These are phyloP conservation scores for Gossypium laxum DNA, from an alignment of 441 rosid species.

Conservation along the genomic window DNA sequence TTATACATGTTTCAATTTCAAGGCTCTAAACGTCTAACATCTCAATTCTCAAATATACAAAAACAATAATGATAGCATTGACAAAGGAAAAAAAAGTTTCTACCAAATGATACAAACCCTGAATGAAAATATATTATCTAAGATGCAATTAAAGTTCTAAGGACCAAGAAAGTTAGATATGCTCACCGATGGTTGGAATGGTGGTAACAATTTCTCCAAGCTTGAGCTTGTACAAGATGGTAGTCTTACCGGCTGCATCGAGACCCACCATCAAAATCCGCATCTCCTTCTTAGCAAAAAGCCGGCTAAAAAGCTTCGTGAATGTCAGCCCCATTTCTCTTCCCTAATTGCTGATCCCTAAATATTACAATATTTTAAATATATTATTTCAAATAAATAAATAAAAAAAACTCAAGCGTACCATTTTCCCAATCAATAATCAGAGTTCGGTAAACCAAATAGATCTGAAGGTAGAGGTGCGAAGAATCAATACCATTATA, in stretches of 20 bases:
- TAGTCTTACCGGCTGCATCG: slow-evolving; percentile 92
- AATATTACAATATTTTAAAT: not conserved
- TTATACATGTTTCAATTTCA: not conserved
- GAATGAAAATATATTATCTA: not conserved
- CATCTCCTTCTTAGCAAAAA: slow-evolving; percentile 83
- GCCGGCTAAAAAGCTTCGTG: slow-evolving; percentile 68
- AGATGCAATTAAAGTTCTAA: not conserved
- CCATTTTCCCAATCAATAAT: not conserved
- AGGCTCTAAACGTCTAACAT: not conserved
- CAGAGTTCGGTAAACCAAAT: slow-evolving; percentile 9
- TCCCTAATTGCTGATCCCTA: slow-evolving; percentile 26
- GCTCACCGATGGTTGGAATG: slow-evolving; percentile 70
- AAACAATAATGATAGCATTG: not conserved
- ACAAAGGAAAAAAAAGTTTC: not conserved
- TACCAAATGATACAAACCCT: not conserved
- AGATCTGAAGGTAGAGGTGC: slow-evolving; percentile 19
- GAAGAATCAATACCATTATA: not conserved
- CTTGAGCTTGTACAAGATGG: slow-evolving; percentile 76
- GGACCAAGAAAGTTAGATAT: not conserved
- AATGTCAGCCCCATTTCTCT: slow-evolving; percentile 60
- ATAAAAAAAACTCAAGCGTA: not conserved
- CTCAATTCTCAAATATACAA: not conserved
- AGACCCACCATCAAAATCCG: slow-evolving; percentile 89
- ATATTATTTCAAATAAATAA: not conserved
- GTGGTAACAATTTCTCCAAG: slow-evolving; percentile 86